Percentiles rank a stretch among this genome's conserved stretches.
Conservation (phyloP, 2,329 filamentous ascomycete species). For the Pyrenophora teres region DNA sequence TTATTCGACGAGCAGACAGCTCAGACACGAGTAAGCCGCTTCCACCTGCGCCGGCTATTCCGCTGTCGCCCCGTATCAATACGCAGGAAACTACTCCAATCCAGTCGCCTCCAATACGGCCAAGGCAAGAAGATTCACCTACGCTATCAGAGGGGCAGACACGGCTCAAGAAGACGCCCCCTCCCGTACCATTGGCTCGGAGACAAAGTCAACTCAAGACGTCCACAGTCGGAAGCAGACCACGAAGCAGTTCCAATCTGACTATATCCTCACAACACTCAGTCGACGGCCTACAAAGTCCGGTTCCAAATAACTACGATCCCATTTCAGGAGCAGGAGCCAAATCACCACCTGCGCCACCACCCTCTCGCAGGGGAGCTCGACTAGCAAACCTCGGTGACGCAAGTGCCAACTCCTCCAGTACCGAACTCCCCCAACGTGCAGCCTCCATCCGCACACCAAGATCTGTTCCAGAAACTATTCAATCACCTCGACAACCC, state of each 20-base stretch:
- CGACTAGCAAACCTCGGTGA: conserved; percentile 27
- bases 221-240: conserved; percentile 28
- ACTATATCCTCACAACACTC: conserved; percentile 46
- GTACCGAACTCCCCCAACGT: conserved; percentile 34
- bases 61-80: conserved; percentile 25
- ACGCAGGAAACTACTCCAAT: conserved; percentile 28
- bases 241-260: conserved; percentile 44
- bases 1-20: conserved; percentile 34
- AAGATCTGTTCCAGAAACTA: conserved; percentile 25
- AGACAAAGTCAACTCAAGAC: conserved; percentile 45
- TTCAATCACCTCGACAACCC: conserved; percentile 28
- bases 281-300: conserved; percentile 30
- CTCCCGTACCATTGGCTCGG: conserved; percentile 43
- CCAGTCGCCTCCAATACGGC: conserved; percentile 17
- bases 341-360: conserved; percentile 42
- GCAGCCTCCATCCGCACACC: conserved; percentile 25
- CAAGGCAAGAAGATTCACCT: conserved; percentile 19
- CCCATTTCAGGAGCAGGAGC: conserved; percentile 22
- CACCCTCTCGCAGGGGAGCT: conserved; percentile 40
- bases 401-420: conserved; percentile 37
- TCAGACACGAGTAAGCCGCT: conserved; percentile 67
- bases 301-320: conserved; percentile 19
- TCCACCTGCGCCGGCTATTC: conserved; percentile 56
- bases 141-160: conserved; percentile 25
- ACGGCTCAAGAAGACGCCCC: conserved; percentile 40